These are phyloP conservation scores for Cystoderma amianthinum DNA, from an alignment of 768 basidiomycete genomes.

Conservation along the genomic window DNA sequence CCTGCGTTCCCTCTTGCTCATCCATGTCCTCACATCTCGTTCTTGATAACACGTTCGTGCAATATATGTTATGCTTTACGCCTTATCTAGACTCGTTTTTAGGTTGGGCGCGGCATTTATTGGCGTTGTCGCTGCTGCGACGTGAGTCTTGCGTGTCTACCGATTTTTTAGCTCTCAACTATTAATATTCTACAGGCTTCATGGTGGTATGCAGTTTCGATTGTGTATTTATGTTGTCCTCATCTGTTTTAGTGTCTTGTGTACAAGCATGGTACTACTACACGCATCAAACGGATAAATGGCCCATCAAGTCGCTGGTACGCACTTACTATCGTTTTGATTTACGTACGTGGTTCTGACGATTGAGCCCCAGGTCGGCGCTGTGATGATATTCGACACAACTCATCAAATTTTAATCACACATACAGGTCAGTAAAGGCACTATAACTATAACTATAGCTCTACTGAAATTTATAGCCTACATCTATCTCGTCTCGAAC, in stretches of 20 bases:
- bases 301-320: constrained; percentile 41
- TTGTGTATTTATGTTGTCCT: no score
- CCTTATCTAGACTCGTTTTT: neutral
- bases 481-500: constrained; percentile 39
- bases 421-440: constrained; percentile 1
- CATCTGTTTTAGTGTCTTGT: constrained; percentile 32
- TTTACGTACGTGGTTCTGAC: no score
- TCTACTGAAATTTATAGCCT: constrained; percentile 23
- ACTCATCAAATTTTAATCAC: constrained; percentile 43
- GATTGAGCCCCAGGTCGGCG: constrained; percentile 38
- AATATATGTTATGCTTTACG: neutral
- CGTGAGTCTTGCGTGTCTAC: no score
- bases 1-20: no score
- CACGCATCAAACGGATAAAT: constrained; percentile 30
- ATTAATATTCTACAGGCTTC: no score
- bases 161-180: no score
- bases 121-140: neutral
- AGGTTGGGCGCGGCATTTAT: neutral
- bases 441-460: neutral
- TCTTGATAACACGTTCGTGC: neutral
- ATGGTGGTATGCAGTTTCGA: no score
- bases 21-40: neutral
- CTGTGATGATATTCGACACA: constrained; percentile 43
- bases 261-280: constrained; percentile 36
- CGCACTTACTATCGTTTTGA: neutral